Percentiles rank a stretch among this genome's conserved stretches.
Evolutionary conservation across 202 grass and related monocot species (phyloP).

Genomic region (Digitaria exilis): DNA sequence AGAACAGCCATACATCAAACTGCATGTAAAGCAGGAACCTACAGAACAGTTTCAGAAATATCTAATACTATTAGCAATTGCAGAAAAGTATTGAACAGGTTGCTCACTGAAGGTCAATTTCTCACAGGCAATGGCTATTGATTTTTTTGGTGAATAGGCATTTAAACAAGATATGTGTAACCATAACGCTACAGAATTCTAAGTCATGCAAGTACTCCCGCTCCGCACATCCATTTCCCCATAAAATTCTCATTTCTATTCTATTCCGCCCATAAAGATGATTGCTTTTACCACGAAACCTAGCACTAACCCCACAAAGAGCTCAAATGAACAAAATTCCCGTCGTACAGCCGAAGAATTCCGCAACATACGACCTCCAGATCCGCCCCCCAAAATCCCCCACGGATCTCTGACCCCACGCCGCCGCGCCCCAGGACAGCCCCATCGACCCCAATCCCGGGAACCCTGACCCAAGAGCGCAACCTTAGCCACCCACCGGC

Average conservation of each 20-base stretch:
- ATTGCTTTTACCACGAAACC: neutral
- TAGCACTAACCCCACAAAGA: neutral
- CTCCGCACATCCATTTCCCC: neutral
- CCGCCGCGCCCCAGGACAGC: neutral
- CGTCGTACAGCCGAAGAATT: neutral
- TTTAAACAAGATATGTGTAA: neutral
- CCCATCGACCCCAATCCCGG: neutral
- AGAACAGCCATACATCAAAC: neutral
- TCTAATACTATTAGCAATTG: neutral
- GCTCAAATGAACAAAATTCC: neutral
- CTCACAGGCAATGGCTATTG: neutral
- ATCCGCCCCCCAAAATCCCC: conserved; percentile 19
- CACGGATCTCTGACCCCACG: conserved; percentile 41
- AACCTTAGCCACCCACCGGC: neutral
- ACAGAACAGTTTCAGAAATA: neutral
- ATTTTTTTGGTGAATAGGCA: neutral
- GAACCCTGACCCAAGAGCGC: neutral
- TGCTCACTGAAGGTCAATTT: neutral
- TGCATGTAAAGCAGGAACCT: neutral
- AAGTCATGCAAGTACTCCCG: neutral
- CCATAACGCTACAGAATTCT: neutral
- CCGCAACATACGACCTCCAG: neutral
- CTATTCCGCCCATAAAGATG: neutral
- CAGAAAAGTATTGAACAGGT: neutral
- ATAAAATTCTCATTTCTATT: neutral